Evolutionary conservation across 805 yeast genomes (phyloP), one percentile per base, ranked within the genome.

Genomic region (Teunomyces stri): DNA sequence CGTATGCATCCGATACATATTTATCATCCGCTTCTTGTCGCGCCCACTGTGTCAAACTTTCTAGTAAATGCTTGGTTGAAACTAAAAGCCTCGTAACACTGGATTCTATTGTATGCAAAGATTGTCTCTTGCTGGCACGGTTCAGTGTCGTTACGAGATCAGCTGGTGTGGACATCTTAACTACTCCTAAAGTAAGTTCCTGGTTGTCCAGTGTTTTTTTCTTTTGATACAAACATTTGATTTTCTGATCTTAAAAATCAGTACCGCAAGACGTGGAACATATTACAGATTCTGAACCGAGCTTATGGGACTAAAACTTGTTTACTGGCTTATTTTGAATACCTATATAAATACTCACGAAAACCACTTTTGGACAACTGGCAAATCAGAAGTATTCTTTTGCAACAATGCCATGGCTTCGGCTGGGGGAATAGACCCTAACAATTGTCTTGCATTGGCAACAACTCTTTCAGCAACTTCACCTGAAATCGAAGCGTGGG

Each of bases 21-120:
- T 80, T 80, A 40, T 91, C 98, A 20, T 84, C 77, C 5, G 89
- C 90, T n/a, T 79, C 75, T 18, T 80, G 81, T 51, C 81, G 76
- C 1, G 98, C 91, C 99, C 99, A 94, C 51, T 82, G 88, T 0
- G 95, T 89, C 44, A 94, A 70, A 13, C 88, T 78, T 57, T 89
- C 96, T n/a, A 94, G 72, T 10, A 92, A 72, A 48, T 88, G 90
- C 58, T 92, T 92, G 0, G 98, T 90, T 0, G 96, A 86, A 31
- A 91, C 91, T 39, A 94, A 74, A 21, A 92, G 74, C 50, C 89
- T 68, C 15, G 96, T 81, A 39, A 87, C 87, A 56, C 91, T 79
- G 41, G 90, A 80, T 60, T 89, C 96, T 44, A 85, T 84, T 7
- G 91, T 80, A 47, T 60, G 61, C 53, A 69, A 54, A 1, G 74